A percentile compares a stretch with the other conserved stretches of the same genome.
These are phyloP conservation scores for Acarospora socialis DNA, from an alignment of 2,329 filamentous ascomycete species.

Conservation along the genomic window DNA sequence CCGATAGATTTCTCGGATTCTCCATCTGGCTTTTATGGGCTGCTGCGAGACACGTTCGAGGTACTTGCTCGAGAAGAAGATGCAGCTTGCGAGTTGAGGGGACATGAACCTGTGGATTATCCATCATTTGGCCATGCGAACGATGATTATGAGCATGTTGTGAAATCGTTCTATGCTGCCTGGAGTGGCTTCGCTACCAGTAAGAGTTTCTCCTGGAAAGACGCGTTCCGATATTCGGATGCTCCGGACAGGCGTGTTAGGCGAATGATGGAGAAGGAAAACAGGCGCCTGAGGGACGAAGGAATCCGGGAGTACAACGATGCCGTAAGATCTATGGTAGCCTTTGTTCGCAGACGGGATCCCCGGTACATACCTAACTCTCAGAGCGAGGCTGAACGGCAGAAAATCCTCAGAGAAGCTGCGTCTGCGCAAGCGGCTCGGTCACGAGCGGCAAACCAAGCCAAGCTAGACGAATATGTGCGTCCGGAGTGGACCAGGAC, in stretches of 20 bases:
- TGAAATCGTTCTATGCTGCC: conserved; percentile 63
- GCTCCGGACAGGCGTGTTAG: conserved; percentile 74
- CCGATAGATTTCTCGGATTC: conserved; percentile 68
- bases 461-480: conserved; percentile 48
- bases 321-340: conserved; percentile 69
- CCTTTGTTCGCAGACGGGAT: conserved; percentile 83
- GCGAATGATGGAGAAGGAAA: conserved; percentile 88
- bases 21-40: conserved; percentile 71
- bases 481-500: conserved; percentile 59
- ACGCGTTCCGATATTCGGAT: conserved; percentile 68
- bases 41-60: conserved; percentile 61
- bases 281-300: conserved; percentile 69
- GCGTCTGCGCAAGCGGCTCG: conserved; percentile 73
- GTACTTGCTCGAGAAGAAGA: conserved; percentile 69
- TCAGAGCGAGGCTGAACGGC: conserved; percentile 66
- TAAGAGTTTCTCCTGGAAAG: conserved; percentile 83
- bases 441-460: conserved; percentile 66
- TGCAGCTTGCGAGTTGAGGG: conserved; percentile 56
- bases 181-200: conserved; percentile 74
- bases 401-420: conserved; percentile 61
- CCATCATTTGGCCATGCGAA: conserved; percentile 69
- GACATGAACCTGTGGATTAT: conserved; percentile 48
- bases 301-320: conserved; percentile 83
- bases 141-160: conserved; percentile 61
- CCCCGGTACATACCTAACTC: conserved; percentile 66